Evolutionary conservation across 306 rosid species (phyloP), one percentile per base, ranked within the genome.

Genomic region (Quercus mongolica): DNA sequence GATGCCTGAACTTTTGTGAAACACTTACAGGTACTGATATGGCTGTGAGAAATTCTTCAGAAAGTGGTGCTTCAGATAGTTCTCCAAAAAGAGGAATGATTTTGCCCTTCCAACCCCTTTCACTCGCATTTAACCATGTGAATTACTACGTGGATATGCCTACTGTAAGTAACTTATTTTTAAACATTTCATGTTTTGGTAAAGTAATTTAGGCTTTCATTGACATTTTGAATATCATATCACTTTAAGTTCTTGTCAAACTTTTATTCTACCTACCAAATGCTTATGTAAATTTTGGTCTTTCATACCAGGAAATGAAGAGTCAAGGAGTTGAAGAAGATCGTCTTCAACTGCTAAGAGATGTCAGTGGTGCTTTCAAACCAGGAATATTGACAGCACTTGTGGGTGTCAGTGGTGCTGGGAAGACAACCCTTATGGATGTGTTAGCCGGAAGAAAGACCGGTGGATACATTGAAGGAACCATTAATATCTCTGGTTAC

Each of bases 81-180:
- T 12, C 18, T 19, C 26, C 14, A 33, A 74, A 55, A 80, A 78
- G 74, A 77, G 90, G 92, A 87, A 86, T 91, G 92, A 82, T 88
- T 73, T 83, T 93, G 74, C 91, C 98, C 3, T 93, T 91, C 72
- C 90, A 83, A 83, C 93, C 97, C 18, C 87, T 89, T 69, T 88
- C 97, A 28, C 84, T 93, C 52, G 85, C 91, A 55, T 93, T 93
- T 83, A 86, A 84, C 87, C 92, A 93, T 55, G 82, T 90, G 51
- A 84, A 76, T 80, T 93, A 93, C 89, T 88, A 81, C 26, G 97
- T 93, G 41, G 92, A 91, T 73, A 90, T 88, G 97, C 98, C 97
- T 69, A 5, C 84, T 1, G 97, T 93, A 84, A 86, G 92, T 85
- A 3, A 75, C 74, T 13, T 28, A 70, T 18, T 49, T 23, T 10